Percentiles rank a stretch among this genome's conserved stretches.
Conservation (phyloP, 495 filamentous ascomycete species). For the Hypomontagnella monticulosa region DNA sequence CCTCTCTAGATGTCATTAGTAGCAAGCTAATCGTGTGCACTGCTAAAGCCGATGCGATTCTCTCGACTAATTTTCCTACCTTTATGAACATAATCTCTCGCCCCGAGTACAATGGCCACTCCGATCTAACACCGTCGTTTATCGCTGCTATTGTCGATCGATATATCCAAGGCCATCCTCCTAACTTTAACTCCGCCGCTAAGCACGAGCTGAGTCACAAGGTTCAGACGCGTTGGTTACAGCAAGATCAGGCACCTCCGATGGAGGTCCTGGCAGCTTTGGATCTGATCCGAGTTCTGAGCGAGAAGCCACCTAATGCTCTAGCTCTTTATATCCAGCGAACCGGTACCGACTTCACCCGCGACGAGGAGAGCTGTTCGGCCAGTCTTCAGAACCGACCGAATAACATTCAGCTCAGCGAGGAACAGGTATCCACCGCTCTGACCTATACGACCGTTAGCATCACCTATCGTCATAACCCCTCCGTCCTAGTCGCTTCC, state of each 20-base stretch:
- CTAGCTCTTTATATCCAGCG: slow-evolving; percentile 82
- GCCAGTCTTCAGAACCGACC: slow-evolving; percentile 70
- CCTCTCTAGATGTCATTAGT: slow-evolving; percentile 13
- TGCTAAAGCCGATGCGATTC: slow-evolving; percentile 78
- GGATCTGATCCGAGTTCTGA: slow-evolving; percentile 74
- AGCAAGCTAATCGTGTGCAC: slow-evolving; percentile 47
- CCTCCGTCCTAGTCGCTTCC: slow-evolving; percentile 74
- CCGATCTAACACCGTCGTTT: slow-evolving; percentile 69
- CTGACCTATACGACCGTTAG: slow-evolving; percentile 81
- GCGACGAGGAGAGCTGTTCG: slow-evolving; percentile 59
- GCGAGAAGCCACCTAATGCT: slow-evolving; percentile 66
- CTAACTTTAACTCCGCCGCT: slow-evolving; percentile 78
- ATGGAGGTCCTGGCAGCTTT: slow-evolving; percentile 77
- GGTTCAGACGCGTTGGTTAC: slow-evolving; percentile 70
- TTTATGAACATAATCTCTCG: slow-evolving; percentile 77
- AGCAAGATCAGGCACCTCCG: slow-evolving; percentile 68
- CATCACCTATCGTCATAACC: slow-evolving; percentile 75
- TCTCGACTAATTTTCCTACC: slow-evolving; percentile 74
- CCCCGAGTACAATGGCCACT: slow-evolving; percentile 64
- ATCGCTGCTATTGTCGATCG: slow-evolving; percentile 82
- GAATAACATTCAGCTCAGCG: slow-evolving; percentile 73
- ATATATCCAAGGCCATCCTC: slow-evolving; percentile 82
- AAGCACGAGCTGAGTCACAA: slow-evolving; percentile 74
- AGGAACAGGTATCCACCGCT: slow-evolving; percentile 82
- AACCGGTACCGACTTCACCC: slow-evolving; percentile 69